Percentiles rank a stretch among this genome's conserved stretches.
Conservation (phyloP, 2,329 filamentous ascomycete species). For the Aspergillus intermedius region DNA sequence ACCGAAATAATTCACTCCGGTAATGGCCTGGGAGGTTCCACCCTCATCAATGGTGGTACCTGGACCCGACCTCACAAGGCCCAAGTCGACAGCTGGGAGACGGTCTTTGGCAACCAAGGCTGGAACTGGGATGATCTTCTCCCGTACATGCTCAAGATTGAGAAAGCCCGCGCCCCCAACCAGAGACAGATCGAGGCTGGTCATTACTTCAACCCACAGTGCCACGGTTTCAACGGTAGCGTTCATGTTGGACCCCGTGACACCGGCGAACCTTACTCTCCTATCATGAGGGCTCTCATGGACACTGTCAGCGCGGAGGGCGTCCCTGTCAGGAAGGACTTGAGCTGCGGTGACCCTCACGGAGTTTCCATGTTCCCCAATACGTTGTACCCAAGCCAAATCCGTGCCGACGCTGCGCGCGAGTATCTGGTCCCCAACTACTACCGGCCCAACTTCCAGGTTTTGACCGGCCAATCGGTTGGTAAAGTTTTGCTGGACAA, state of each 20-base stretch:
- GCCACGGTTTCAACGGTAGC: conserved; percentile 19
- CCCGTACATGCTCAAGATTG: conserved; percentile 43
- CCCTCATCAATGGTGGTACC: conserved; percentile 22
- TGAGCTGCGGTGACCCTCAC: conserved; percentile 20
- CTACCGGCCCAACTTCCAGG: conserved; percentile 10
- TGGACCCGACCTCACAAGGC: conserved; percentile 24
- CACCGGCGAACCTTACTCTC: conserved; percentile 14
- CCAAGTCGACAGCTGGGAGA: conserved; percentile 21
- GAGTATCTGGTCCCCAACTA: conserved; percentile 23
- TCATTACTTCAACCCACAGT: conserved; percentile 15
- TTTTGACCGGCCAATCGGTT: conserved; percentile 21
- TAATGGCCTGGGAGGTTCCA: conserved; percentile 24
- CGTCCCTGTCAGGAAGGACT: conserved; percentile 13
- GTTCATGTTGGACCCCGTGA: conserved; percentile 18
- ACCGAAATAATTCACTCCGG: conserved; percentile 16
- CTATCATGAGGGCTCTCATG: conserved; percentile 20
- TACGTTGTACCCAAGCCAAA: conserved; percentile 17
- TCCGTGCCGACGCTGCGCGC: conserved; percentile 22
- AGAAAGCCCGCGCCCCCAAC: conserved; percentile 14
- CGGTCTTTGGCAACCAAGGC: conserved; percentile 38
- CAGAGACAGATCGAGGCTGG: conserved; percentile 14
- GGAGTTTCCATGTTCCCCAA: conserved; percentile 27
- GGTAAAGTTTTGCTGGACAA: conserved; percentile 17
- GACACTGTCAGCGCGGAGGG: conserved; percentile 8
- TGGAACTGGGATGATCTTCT: conserved; percentile 43